These are phyloP conservation scores for Vicia faba DNA, from an alignment of 306 rosid genomes.

Conservation along the genomic window DNA sequence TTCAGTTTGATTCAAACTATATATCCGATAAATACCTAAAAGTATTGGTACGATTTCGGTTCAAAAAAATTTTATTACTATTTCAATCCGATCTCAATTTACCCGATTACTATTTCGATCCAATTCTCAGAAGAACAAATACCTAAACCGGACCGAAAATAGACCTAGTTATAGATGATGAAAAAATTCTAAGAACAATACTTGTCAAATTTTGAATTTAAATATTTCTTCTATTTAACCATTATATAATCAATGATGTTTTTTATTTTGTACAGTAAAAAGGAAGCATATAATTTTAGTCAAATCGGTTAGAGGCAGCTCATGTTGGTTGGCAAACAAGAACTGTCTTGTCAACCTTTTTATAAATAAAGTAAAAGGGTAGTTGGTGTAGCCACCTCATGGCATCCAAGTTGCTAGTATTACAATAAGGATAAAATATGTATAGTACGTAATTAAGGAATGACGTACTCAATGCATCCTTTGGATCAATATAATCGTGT, in stretches of 20 bases:
- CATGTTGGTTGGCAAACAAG: neutral
- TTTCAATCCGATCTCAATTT: no score
- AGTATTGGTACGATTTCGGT: no score
- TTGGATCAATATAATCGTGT: neutral
- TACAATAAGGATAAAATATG: neutral
- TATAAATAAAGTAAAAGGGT: slow-evolving; percentile 1
- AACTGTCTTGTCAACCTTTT: neutral
- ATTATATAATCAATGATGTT: neutral
- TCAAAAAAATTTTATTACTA: no score
- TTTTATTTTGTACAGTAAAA: neutral
- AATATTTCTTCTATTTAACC: neutral
- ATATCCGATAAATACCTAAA: no score
- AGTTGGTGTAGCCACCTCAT: slow-evolving; percentile 18
- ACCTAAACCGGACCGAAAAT: no score
- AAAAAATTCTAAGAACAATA: neutral
- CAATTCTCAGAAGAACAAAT: no score
- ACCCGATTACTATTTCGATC: no score
- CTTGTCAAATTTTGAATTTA: neutral
- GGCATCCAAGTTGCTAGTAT: slow-evolving; percentile 17
- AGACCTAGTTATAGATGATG: no score
- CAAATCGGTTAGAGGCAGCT: neutral
- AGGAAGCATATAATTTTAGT: neutral
- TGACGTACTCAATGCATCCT: neutral
- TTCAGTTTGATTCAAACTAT: no score
- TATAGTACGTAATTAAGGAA: neutral